Evolutionary conservation across 1,284 basidiomycete species (phyloP).

Genomic region (Apiotrichum veenhuisii): DNA sequence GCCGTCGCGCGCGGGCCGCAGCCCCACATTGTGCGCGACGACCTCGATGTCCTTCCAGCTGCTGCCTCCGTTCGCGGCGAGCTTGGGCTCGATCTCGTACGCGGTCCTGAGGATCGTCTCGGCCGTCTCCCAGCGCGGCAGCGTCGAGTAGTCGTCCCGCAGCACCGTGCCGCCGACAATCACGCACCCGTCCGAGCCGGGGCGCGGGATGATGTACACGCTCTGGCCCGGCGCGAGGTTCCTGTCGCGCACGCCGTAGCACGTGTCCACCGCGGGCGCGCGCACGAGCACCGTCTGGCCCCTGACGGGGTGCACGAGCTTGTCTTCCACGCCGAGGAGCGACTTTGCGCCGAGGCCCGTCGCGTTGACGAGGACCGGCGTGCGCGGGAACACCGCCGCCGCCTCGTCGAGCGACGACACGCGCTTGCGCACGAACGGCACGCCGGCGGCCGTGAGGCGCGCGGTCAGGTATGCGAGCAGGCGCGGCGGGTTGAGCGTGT

Average conservation of each 20-base stretch:
- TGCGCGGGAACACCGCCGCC: constrained; percentile 26
- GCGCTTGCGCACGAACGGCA: constrained; percentile 37
- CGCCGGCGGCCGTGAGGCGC: constrained; percentile 31
- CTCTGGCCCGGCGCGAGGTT: constrained; percentile 7
- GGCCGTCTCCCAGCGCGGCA: constrained; percentile 33
- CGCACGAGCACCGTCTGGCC: constrained; percentile 78
- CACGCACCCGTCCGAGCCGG: constrained; percentile 45
- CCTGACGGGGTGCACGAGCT: constrained; percentile 67
- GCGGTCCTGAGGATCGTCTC: constrained; percentile 48
- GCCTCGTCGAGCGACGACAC: constrained; percentile 47
- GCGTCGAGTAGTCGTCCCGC: constrained; percentile 35
- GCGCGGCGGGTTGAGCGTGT: constrained; percentile 47
- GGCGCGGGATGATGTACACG: constrained; percentile 52
- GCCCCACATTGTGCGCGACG: constrained; percentile 62
- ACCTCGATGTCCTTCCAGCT: constrained; percentile 53
- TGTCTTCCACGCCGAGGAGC: constrained; percentile 75
- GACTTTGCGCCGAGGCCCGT: constrained; percentile 60
- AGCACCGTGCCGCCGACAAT: constrained; percentile 46
- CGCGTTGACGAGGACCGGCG: constrained; percentile 51
- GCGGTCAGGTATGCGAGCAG: constrained; percentile 43
- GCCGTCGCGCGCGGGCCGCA: constrained; percentile 65
- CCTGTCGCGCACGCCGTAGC: constrained; percentile 20
- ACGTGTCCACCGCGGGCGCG: constrained; percentile 55
- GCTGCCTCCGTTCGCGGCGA: constrained; percentile 37
- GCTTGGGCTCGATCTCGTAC: constrained; percentile 43